phyloP scores from a whole-genome alignment of 2,329 filamentous ascomycete species.

The Aphanocladium album region DNA sequence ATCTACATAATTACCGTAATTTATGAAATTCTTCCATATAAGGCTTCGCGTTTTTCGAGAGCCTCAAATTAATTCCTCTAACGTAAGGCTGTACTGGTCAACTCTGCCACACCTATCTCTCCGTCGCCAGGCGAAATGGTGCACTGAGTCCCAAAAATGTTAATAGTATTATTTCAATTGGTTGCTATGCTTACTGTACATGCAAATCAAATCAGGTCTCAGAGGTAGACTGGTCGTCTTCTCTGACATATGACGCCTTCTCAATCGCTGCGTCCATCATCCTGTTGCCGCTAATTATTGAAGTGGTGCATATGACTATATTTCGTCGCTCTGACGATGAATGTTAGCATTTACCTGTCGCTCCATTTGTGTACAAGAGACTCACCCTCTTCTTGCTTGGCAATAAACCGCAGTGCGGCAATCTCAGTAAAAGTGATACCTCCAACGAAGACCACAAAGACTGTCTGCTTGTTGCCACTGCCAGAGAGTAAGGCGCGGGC shows the following conservation, averaged over 20 bases:
- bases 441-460: slow-evolving; percentile 96
- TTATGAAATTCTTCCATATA: too few relatives aligned
- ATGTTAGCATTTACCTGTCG: slow-evolving; percentile 7
- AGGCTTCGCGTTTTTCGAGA: too few relatives aligned
- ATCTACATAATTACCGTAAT: too few relatives aligned
- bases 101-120: not conserved
- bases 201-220: not conserved
- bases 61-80: not conserved
- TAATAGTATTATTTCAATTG: not conserved
- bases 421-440: slow-evolving; percentile 96
- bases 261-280: slow-evolving; percentile 86
- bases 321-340: slow-evolving; percentile 58
- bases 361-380: not conserved
- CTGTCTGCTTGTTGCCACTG: slow-evolving; percentile 72
- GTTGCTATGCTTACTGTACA: slow-evolving; percentile 10
- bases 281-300: slow-evolving; percentile 80
- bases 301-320: slow-evolving; percentile 89
- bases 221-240: slow-evolving; percentile 22
- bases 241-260: slow-evolving; percentile 55
- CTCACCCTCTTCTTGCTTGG: slow-evolving; percentile 70
- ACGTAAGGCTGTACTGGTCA: not conserved
- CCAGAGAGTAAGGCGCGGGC: slow-evolving; percentile 79
- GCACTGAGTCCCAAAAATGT: not conserved
- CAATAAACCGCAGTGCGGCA: slow-evolving; percentile 86
- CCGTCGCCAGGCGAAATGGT: not conserved